Conservation (phyloP, 1,284 basidiomycete genomes). For the Taiwanofungus camphoratus region DNA sequence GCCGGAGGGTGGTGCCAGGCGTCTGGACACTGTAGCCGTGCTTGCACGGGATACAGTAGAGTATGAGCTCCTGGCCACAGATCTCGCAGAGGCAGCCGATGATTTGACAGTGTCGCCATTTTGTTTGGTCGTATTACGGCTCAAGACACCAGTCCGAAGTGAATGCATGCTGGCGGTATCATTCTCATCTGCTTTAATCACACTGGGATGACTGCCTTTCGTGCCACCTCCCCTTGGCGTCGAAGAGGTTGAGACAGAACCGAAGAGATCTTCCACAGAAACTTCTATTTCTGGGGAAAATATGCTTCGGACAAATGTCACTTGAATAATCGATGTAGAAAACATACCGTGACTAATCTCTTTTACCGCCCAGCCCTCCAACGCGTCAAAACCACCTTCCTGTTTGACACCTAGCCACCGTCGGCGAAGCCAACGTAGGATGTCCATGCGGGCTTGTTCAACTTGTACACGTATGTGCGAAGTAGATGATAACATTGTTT, state of each 20-base stretch:
- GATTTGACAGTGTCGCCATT: conserved; percentile 20
- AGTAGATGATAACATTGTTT: conserved; percentile 57
- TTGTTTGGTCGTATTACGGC: conserved; percentile 34
- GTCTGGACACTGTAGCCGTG: conserved; percentile 24
- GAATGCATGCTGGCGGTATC: conserved; percentile 46
- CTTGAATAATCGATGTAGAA: not conserved
- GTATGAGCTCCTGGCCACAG: conserved; percentile 38
- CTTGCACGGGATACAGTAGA: conserved; percentile 28
- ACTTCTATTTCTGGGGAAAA: conserved; percentile 68
- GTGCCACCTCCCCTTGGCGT: conserved; percentile 15
- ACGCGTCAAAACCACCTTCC: conserved; percentile 71
- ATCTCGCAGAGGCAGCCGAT: conserved; percentile 39
- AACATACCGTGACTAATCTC: conserved; percentile 79
- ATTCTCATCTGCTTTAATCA: conserved; percentile 27
- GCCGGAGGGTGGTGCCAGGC: conserved; percentile 21
- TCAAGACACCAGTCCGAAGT: conserved; percentile 53
- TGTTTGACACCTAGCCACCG: conserved; percentile 76
- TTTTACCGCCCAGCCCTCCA: conserved; percentile 84
- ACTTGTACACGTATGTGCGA: conserved; percentile 64
- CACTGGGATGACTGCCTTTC: conserved; percentile 6
- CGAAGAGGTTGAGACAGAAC: conserved; percentile 18
- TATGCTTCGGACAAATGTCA: not conserved
- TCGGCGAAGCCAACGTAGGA: conserved; percentile 62
- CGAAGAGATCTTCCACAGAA: conserved; percentile 65
- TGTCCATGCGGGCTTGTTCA: conserved; percentile 64